Evolutionary conservation across 768 basidiomycete species (phyloP).

Genomic region (Sporobolomyces phaffii): DNA sequence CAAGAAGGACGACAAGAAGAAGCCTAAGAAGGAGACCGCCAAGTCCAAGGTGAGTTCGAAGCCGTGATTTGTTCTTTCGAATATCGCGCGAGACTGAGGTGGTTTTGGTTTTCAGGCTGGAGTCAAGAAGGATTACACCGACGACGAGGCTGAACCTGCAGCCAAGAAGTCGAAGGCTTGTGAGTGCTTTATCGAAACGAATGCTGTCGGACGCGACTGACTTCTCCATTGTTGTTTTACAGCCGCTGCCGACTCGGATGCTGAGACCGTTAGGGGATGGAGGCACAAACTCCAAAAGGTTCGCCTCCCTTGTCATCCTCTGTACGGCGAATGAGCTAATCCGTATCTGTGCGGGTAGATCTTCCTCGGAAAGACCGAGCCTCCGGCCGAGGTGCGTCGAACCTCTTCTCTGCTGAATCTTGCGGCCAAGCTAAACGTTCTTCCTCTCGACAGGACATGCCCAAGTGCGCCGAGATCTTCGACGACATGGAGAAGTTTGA

Average conservation of each 20-base stretch:
- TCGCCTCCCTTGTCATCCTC: constrained; percentile 28
- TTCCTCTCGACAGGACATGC: constrained; percentile 35
- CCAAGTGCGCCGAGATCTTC: constrained; percentile 40
- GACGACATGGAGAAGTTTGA: constrained; percentile 42
- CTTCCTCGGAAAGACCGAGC: constrained; percentile 38
- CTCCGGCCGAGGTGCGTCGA: constrained; percentile 22
- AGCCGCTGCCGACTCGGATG: constrained; percentile 23
- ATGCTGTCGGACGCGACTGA: neutral
- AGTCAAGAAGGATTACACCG: constrained; percentile 46
- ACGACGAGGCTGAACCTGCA: constrained; percentile 48
- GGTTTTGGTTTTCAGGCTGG: constrained; percentile 42
- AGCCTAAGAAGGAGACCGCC: constrained; percentile 48
- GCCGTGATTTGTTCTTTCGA: constrained; percentile 44
- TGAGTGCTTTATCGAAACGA: neutral
- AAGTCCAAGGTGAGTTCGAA: constrained; percentile 33
- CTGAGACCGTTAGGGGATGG: constrained; percentile 67
- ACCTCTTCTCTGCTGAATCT: neutral
- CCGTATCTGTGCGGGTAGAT: neutral
- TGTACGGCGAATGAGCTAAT: constrained; percentile 46
- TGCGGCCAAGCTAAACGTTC: neutral
- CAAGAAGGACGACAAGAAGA: constrained; percentile 44
- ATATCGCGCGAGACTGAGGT: constrained; percentile 48
- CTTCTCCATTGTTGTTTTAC: neutral
- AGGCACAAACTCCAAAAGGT: constrained; percentile 82
- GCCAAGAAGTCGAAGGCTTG: constrained; percentile 52